A percentile compares a stretch with the other conserved stretches of the same genome.
Evolutionary conservation across 2,329 filamentous ascomycete genomes (phyloP).

Genomic region (Rutstroemia sp.): DNA sequence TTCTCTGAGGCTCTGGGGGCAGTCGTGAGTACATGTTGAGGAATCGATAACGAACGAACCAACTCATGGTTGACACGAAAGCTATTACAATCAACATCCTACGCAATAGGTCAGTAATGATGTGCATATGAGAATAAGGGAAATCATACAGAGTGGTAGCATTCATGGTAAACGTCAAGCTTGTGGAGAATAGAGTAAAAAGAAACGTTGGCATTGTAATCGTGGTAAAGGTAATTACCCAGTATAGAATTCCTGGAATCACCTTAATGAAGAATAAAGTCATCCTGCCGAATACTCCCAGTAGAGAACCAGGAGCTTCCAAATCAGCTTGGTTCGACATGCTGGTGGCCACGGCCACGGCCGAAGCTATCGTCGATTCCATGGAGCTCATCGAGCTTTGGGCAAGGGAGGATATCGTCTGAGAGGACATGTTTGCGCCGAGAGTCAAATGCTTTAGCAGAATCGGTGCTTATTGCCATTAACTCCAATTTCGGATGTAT

Average conservation of each 20-base stretch:
- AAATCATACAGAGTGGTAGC: conserved; percentile 77
- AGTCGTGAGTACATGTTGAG: conserved; percentile 95
- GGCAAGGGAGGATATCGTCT: conserved; percentile 16
- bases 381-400: conserved; percentile 19
- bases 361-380: conserved; percentile 17
- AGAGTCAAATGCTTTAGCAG: not conserved
- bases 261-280: conserved; percentile 49
- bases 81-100: conserved; percentile 71
- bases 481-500: not conserved
- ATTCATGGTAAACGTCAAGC: conserved; percentile 96
- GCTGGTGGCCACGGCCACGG: conserved; percentile 15
- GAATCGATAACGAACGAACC: conserved; percentile 91
- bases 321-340: conserved; percentile 28
- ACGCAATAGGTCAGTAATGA: conserved; percentile 13
- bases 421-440: conserved; percentile 6
- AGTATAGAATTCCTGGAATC: conserved; percentile 59
- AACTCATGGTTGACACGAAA: conserved; percentile 78
- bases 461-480: not conserved
- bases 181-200: conserved; percentile 85
- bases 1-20: conserved; percentile 88
- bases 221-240: conserved; percentile 75
- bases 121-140: not conserved
- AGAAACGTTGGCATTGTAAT: conserved; percentile 85
- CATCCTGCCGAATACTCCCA: conserved; percentile 48
- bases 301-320: conserved; percentile 43